Base-by-base conservation (phyloP, 129 eudicot genomes). In the Flaveria sonorensis region DNA sequence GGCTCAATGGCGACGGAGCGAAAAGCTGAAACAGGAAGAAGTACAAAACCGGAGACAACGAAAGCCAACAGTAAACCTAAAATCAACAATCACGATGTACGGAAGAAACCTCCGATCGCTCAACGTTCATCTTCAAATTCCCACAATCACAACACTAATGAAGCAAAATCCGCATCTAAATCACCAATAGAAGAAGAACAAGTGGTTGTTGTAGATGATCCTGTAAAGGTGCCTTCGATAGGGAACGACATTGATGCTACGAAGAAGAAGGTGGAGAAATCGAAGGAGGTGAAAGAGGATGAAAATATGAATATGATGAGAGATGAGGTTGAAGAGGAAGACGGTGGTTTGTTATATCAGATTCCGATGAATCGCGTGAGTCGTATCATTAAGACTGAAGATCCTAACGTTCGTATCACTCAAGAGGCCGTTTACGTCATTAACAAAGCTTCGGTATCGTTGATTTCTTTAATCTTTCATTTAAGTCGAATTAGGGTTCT, bases 401-500 rank as follows among this genome's bases (percentile, higher is more conserved):
- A 73, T 77, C 65, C 89, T 46, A 86, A 85, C 50, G 1, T 74
- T 66, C 85, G 85, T 18, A 83, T 88, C 72, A 69, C 88, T 63
- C 87, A 85, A 10, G 98, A 92, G 68, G 94, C 98, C 19, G 83
- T 85, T 75, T 88, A 85, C 81, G 70, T 88, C 77, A 73, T 90
- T 69, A 92, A 92, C 69, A 90, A 85, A 88, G 96, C 96, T 71
- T 70, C 92, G 87, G 98, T 92, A 88, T 73, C 75, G 1, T 42
- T 61, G 28, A 18, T 48, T 74, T 42, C 47, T 19, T 45, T 72
- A 4, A 1, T 16, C 10, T 56, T 66, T 51, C 3, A 24, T 20
- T 51, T 13, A 10, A 1, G 15, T 45, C 13, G 55, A 80, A 28
- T 73, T 74, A 73, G 79, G 79, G 75, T 73, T 80, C 53, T 26